phyloP scores from a whole-genome alignment of 495 filamentous ascomycete species.

The Hapsidospora chrysogenum region DNA sequence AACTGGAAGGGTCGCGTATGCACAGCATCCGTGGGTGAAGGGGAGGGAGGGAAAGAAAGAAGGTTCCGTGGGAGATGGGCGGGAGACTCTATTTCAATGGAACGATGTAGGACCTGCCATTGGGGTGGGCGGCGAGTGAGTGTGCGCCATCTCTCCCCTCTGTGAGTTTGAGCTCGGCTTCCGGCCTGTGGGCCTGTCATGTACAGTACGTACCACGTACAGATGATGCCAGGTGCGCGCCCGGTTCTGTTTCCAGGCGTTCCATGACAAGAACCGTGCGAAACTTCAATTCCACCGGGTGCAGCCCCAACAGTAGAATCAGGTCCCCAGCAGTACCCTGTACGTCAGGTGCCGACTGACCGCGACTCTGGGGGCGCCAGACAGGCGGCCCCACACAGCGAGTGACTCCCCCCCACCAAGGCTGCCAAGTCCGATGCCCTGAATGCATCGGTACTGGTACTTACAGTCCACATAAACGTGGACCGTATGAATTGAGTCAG shows the following conservation, averaged over 20 bases:
- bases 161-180: neutral
- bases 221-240: neutral
- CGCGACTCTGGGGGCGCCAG: neutral
- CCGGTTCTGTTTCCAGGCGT: neutral
- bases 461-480: neutral
- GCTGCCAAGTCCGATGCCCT: neutral
- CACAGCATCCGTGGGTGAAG: slow-evolving; percentile 4
- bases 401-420: neutral
- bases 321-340: neutral
- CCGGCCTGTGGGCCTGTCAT: neutral
- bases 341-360: neutral
- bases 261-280: no score
- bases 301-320: neutral
- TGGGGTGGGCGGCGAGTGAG: no score
- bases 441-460: neutral
- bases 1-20: slow-evolving; percentile 1
- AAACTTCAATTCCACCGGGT: neutral
- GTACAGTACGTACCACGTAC: neutral
- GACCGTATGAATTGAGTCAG: neutral
- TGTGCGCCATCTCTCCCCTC: neutral
- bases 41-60: slow-evolving; percentile 1
- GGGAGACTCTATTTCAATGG: slow-evolving; percentile 3
- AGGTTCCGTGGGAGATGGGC: neutral
- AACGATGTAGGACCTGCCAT: neutral
- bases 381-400: neutral